These are phyloP conservation scores for Fallopia convolvulus DNA, from an alignment of 148 eudicot genomes.

Conservation along the genomic window DNA sequence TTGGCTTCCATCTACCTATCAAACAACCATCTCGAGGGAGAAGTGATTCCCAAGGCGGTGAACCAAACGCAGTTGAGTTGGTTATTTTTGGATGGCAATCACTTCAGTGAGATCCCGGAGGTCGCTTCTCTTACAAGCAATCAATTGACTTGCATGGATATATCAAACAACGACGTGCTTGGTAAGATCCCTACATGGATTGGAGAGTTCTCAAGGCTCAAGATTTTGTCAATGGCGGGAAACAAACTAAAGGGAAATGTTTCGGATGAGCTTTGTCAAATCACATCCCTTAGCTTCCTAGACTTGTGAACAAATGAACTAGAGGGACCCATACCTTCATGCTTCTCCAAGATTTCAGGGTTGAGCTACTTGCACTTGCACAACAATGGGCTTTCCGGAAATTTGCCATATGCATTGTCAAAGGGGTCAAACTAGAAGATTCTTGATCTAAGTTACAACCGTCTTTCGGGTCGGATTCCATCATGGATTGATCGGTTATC, in stretches of 20 bases:
- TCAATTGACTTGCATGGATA: background rate
- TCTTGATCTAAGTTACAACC: slow-evolving; percentile 9
- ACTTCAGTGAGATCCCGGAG: background rate
- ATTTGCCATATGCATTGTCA: background rate
- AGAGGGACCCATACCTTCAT: background rate
- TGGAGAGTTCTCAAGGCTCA: background rate
- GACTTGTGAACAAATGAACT: background rate
- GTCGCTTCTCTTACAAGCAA: background rate
- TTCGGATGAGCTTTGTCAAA: background rate
- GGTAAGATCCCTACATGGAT: background rate
- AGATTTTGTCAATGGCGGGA: background rate
- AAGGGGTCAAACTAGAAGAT: background rate
- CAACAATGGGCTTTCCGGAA: background rate
- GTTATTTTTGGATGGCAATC: background rate
- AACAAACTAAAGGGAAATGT: background rate
- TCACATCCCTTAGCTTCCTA: background rate
- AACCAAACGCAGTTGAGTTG: background rate
- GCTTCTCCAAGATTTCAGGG: background rate
- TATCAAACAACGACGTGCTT: background rate
- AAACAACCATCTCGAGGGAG: background rate
- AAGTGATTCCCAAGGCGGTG: background rate
- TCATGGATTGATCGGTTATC: background rate
- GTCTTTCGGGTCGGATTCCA: background rate
- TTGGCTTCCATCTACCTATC: background rate
- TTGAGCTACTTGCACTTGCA: background rate